These are phyloP conservation scores for Craspedostauros australis DNA, from an alignment of 108 stramenopile species.

Conservation along the genomic window DNA sequence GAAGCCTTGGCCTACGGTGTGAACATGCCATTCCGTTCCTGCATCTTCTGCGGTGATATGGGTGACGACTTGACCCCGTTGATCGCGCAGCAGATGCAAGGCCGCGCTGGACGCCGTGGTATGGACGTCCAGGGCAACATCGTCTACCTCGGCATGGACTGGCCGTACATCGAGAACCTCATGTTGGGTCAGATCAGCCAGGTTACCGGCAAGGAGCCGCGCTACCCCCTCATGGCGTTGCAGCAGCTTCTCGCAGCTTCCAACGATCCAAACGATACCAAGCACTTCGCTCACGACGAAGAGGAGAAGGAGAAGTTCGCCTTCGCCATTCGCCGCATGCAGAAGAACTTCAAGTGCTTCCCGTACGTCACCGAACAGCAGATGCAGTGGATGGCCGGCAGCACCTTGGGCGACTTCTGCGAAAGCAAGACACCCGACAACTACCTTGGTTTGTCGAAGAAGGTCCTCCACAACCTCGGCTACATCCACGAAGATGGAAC, in stretches of 20 bases:
- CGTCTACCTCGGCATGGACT: slow-evolving; percentile 95
- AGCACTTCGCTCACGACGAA: slow-evolving; percentile 64
- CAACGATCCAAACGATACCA: slow-evolving; percentile 73
- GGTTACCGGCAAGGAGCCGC: slow-evolving; percentile 93
- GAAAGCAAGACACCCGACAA: slow-evolving; percentile 42
- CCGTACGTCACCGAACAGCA: slow-evolving; percentile 73
- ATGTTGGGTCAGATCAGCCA: slow-evolving; percentile 96
- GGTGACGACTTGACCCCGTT: slow-evolving; percentile 85
- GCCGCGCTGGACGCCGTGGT: slow-evolving; percentile 97
- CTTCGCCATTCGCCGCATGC: slow-evolving; percentile 60
- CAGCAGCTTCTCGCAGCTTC: slow-evolving; percentile 83
- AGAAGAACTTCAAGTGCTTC: slow-evolving; percentile 66
- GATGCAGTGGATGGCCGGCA: slow-evolving; percentile 78
- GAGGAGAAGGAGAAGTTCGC: slow-evolving; percentile 55
- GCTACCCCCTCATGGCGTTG: slow-evolving; percentile 90
- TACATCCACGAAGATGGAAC: slow-evolving; percentile 64
- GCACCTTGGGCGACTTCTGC: slow-evolving; percentile 82
- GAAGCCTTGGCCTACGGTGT: slow-evolving; percentile 98
- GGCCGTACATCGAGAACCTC: slow-evolving; percentile 94
- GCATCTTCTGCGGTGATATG: slow-evolving; percentile 97
- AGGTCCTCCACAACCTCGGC: slow-evolving; percentile 68
- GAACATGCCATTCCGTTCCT: slow-evolving; percentile 99
- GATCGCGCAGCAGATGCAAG: slow-evolving; percentile 99
- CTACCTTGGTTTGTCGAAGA: slow-evolving; percentile 63
- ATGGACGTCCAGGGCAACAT: slow-evolving; percentile 99